Evolutionary conservation across 805 yeast species (phyloP).

Genomic region (Ogataea minuta): DNA sequence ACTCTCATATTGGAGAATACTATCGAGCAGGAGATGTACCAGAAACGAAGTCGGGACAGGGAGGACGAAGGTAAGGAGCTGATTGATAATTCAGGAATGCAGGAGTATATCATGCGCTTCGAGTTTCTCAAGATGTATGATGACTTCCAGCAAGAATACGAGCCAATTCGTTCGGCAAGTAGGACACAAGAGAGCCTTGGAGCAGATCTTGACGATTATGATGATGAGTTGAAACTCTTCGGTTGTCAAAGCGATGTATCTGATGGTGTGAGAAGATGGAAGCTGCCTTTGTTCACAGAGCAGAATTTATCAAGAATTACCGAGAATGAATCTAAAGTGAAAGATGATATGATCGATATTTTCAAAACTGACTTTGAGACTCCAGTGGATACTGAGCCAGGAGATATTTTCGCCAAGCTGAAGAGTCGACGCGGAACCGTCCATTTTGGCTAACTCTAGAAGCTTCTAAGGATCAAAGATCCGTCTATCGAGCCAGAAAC

Average conservation of each 20-base stretch:
- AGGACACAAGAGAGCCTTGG: slow-evolving; percentile 7
- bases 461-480: slow-evolving; percentile 46
- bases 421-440: slow-evolving; percentile 20
- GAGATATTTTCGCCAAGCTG: slow-evolving; percentile 15
- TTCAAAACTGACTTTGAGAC: slow-evolving; percentile 6
- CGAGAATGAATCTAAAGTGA: slow-evolving; percentile 22
- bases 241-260: slow-evolving; percentile 16
- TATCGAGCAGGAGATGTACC: slow-evolving; percentile 67
- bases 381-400: slow-evolving; percentile 1
- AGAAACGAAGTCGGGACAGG: slow-evolving; percentile 25
- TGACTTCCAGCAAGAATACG: slow-evolving; percentile 36
- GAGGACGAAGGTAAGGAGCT: slow-evolving; percentile 36
- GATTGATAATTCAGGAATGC: slow-evolving; percentile 60
- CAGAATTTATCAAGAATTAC: slow-evolving; percentile 29
- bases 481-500: slow-evolving; percentile 58
- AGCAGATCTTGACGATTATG: slow-evolving; percentile 13
- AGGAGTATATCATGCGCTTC: slow-evolving; percentile 50
- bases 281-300: slow-evolving; percentile 37
- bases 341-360: slow-evolving; percentile 12
- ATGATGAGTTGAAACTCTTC: slow-evolving; percentile 20
- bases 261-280: slow-evolving; percentile 30
- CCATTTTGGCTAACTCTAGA: slow-evolving; percentile 19
- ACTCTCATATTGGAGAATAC: slow-evolving; percentile 62
- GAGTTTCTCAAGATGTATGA: slow-evolving; percentile 41
- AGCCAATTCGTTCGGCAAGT: slow-evolving; percentile 35